Conservation (phyloP, 345 rosid species). For the Bruguiera sexangula region DNA sequence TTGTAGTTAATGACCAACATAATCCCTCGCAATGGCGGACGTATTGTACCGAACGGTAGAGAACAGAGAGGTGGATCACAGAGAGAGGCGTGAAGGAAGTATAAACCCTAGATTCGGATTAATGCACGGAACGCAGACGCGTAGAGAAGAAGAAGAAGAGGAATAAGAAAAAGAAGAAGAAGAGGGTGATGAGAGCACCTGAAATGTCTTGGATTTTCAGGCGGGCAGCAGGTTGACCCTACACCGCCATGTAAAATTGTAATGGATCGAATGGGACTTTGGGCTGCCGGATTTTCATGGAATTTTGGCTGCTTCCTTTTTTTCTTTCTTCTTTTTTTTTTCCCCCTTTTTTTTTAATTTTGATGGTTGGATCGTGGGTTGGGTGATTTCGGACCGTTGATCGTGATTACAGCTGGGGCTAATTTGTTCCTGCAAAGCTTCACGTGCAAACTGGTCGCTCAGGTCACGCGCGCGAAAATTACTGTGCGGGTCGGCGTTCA, state of each 20-base stretch:
- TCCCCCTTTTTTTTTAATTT: no score
- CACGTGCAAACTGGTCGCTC: background rate
- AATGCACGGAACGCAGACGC: no score
- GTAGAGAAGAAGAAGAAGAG: slow-evolving; percentile 12
- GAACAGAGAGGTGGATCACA: background rate
- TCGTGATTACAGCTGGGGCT: slow-evolving; percentile 25
- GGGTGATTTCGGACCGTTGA: slow-evolving; percentile 25
- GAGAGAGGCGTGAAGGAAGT: background rate
- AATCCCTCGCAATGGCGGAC: no score
- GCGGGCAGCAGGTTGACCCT: slow-evolving; percentile 13
- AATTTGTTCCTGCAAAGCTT: background rate
- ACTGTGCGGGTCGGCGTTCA: background rate
- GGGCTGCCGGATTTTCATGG: slow-evolving; percentile 11
- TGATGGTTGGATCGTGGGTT: background rate
- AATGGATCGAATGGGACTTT: background rate
- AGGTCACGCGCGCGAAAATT: slow-evolving; percentile 25
- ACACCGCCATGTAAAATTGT: slow-evolving; percentile 29
- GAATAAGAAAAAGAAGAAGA: background rate
- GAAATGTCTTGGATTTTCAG: slow-evolving; percentile 13
- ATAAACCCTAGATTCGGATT: slow-evolving; percentile 15
- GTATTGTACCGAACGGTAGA: background rate
- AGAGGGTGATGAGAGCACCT: slow-evolving; percentile 13
- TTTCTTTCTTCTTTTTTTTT: no score
- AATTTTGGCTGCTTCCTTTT: no score
- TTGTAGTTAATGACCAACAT: no score